Base-by-base conservation (phyloP, 306 rosid genomes). In the Vigna angularis region DNA sequence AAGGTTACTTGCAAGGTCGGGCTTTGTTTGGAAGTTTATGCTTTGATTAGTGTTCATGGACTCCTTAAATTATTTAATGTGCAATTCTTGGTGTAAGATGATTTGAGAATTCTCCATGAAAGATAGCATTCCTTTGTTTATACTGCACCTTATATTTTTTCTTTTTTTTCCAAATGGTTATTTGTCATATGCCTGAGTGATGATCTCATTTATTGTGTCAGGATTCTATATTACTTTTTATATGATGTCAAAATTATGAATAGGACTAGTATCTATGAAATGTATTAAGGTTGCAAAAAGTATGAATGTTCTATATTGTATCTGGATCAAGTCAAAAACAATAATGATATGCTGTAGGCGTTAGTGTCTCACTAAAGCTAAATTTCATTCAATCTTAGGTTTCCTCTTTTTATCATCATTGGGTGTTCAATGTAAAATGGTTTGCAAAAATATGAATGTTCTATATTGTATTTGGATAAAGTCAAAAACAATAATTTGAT, bases 21-120 rank as follows among this genome's bases (percentile, higher is more conserved):
- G 86, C 77, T 7, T 58, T 63, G 58, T 59, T 17, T 17, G 79
- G 76, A 63, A 79, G 38, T 79, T 65, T 71, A 50, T 70, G 64
- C 72, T 66, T 58, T 9, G 53, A 65, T 79, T 8, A 75, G 48
- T 74, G 75, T 73, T 79, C 45, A 72, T 47, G 70, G 50, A 53
- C 47, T 69, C 57, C 38, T 26, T 44, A 69, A 55, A 63, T 26
- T 26, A 50, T 63, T 81, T 59, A 18, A 34, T 74, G 32, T 85
- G 74, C 78, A 78, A 18, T 75, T 81, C 14, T 50, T 18, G 51
- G 40, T 51, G 66, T 18, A 71, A 59, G 28, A 66, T 28, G 14
- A 59, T 65, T 22, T 65, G 67, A 51, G 52, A 66, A 56, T 17
- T 65, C 79, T 68, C 62, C 62, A 10, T 49, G n/a, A 70, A 26